Evolutionary conservation across 805 yeast genomes (phyloP).

Genomic region (Jamesozyma lodderae): DNA sequence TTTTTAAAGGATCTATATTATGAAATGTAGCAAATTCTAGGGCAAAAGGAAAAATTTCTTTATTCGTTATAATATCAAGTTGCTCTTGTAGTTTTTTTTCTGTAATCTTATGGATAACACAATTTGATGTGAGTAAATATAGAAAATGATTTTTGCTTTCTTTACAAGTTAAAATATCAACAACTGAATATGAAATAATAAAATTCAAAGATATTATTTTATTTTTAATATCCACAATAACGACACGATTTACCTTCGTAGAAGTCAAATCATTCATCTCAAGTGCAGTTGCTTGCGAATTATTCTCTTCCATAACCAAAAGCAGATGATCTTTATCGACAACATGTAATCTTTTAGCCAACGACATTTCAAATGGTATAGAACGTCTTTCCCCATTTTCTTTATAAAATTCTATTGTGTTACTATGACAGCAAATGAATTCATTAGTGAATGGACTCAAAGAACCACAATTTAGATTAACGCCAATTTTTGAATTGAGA

Average conservation of each 20-base stretch:
- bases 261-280: conserved; percentile 28
- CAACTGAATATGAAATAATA: conserved; percentile 56
- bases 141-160: conserved; percentile 36
- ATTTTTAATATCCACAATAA: conserved; percentile 61
- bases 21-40: conserved; percentile 48
- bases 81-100: conserved; percentile 63
- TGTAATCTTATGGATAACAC: conserved; percentile 55
- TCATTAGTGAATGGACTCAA: conserved; percentile 36
- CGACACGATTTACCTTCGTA: conserved; percentile 39
- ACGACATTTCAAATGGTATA: conserved; percentile 36
- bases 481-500: conserved; percentile 40
- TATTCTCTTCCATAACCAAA: conserved; percentile 43
- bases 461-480: conserved; percentile 35
- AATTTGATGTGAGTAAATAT: conserved; percentile 63
- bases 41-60: conserved; percentile 68
- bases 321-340: conserved; percentile 49
- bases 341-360: conserved; percentile 37
- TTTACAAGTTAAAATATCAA: conserved; percentile 41
- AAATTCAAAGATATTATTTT: conserved; percentile 63
- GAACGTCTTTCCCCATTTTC: conserved; percentile 44
- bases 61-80: conserved; percentile 54
- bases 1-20: conserved; percentile 18
- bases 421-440: conserved; percentile 47
- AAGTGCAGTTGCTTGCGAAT: conserved; percentile 28
- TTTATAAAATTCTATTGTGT: conserved; percentile 47